Base-by-base conservation (phyloP, 257 asterid species). In the Leonotis leonurus region DNA sequence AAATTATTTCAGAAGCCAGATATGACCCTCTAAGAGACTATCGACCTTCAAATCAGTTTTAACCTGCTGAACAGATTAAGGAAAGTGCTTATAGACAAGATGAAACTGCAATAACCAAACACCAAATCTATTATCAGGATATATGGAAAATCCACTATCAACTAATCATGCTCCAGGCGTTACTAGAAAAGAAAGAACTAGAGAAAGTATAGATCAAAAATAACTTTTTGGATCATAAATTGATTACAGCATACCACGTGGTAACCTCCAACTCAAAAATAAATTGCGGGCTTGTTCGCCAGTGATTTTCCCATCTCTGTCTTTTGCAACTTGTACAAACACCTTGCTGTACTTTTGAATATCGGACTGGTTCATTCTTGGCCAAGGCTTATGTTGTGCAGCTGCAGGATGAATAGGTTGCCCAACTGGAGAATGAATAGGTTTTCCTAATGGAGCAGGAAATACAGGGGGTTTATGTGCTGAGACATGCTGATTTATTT, bases 271-370 rank as follows among this genome's bases (percentile, higher is more conserved):
- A 79, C 97, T 93, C 71, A 93, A 80, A 78, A 93, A 93, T 60
- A 93, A 86, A 76, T 84, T 77, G 40, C 92, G 93, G 5, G 99
- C 99, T 86, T 93, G 92, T 75, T 78, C 92, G 57, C 96, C 99
- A 6, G 86, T 78, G 51, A 93, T 90, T 77, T 85, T 87, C 61
- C 97, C 99, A 87, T 93, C 99, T 70, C 83, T 73, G 73, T 93
- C 97, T 0, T 82, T 83, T 78, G 89, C 99, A 56, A 90, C 99
- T 70, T 86, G 92, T 77, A 84, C 77, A 81, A 93, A 93, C 56
- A 87, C 95, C 82, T 83, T 87, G 68, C 82, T 68, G 67, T 93
- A 93, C 77, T 85, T 87, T 84, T 89, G 95, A 76, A 85, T 68
- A 83, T 93, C 97, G 46, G 86, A 66, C 71, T 70, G 86, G 45